Base-by-base conservation (phyloP, 2,329 filamentous ascomycete species). In the Fusarium austroafricanum region DNA sequence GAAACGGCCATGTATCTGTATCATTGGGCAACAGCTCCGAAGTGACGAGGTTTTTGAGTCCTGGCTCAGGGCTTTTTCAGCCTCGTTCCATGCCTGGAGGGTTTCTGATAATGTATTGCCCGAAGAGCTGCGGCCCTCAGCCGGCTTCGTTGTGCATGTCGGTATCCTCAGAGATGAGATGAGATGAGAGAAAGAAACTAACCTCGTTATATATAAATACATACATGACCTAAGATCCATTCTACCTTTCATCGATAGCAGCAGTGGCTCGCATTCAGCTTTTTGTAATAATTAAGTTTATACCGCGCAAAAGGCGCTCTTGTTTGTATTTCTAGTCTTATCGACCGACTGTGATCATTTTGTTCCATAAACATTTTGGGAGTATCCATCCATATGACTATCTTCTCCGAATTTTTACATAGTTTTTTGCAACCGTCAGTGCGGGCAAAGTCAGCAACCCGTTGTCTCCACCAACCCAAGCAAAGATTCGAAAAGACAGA, bases 21-120 rank as follows among this genome's bases (percentile, higher is more conserved):
- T 98, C 8, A 85, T 98, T 50, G 95, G 92, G 23, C 95, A 98
- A 81, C 95, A 98, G 79, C 86, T 97, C 47, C 88, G 96, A 29
- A 90, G 93, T 28, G 87, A 92, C 3, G 91, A 94, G 33, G 92
- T 98, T 8, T 96, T 98, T 71, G 90, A 95, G 72, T 81, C 84
- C 15, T 98, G 94, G 93, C 80, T 97, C 47, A 83, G 82, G 64
- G 86, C 87, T 52, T 94, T 97, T 68, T 79, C 87, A 61, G 76
- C 76, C 31, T 76, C 78, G 10, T 98, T 98, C 73, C 83, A 83
- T 12, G 88, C 91, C 10, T 98, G 94, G 93, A 86, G 92, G 58
- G 78, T 97, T 8, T 88, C 89, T 0, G 90, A 93, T 73, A 80
- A 83, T 35, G 77, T 87, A 35, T 75, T 96, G 49, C 86, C 84